Conservation (phyloP, 352 stramenopile genomes). For the Elongisporangium undulatum region DNA sequence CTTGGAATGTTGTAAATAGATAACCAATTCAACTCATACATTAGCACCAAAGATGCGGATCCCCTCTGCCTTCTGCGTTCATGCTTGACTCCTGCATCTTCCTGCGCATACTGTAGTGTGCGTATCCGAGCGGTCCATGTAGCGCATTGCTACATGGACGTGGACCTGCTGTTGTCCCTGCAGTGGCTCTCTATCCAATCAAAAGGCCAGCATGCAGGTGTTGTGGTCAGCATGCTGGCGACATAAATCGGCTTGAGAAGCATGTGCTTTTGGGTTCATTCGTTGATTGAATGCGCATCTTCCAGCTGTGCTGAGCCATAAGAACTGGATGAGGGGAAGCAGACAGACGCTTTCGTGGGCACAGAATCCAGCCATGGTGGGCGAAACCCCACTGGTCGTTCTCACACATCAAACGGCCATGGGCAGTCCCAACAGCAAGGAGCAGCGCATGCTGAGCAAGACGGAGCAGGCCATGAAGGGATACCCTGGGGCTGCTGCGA, state of each 20-base stretch:
- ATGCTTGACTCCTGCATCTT: too few relatives aligned
- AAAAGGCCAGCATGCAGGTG: not conserved
- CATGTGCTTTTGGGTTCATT: not conserved
- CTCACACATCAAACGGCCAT: not conserved
- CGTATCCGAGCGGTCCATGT: too few relatives aligned
- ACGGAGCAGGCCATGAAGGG: not conserved
- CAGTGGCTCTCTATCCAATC: not conserved
- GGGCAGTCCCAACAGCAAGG: not conserved
- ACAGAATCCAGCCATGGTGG: not conserved
- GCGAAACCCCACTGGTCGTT: not conserved
- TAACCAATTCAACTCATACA: not conserved
- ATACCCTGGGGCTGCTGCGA: not conserved
- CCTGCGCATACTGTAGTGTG: too few relatives aligned
- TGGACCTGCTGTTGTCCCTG: not conserved
- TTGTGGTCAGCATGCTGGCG: not conserved
- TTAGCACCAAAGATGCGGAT: constrained; percentile 1
- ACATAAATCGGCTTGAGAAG: not conserved
- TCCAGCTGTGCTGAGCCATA: too few relatives aligned
- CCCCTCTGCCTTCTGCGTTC: not conserved
- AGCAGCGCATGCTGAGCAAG: not conserved
- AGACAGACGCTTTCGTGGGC: too few relatives aligned
- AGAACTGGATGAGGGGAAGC: not conserved
- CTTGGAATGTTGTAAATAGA: constrained; percentile 33
- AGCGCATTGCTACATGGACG: not conserved
- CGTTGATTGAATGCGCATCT: too few relatives aligned